Percentiles rank a stretch among this genome's conserved stretches.
Evolutionary conservation across 1,139 yeast genomes (phyloP).

Genomic region (Yamadazyma aaseri): DNA sequence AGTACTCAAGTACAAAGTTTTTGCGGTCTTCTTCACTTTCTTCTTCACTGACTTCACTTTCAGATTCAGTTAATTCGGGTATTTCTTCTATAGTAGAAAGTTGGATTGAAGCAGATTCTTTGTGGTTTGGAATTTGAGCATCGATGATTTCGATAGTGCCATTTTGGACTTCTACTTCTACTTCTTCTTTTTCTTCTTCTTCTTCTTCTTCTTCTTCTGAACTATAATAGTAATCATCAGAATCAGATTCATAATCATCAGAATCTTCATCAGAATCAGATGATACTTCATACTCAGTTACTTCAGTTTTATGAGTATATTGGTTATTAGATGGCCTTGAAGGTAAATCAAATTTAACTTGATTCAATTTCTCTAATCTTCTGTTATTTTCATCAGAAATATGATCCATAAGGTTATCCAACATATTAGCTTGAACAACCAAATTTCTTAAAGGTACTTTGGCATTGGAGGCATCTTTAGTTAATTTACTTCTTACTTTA

Average conservation of each 20-base stretch:
- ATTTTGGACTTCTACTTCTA: background rate
- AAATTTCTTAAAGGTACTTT: slow-evolving; percentile 61
- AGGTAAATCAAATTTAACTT: slow-evolving; percentile 17
- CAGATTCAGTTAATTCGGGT: slow-evolving; percentile 29
- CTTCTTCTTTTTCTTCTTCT: slow-evolving; percentile 12
- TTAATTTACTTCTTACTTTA: slow-evolving; percentile 65
- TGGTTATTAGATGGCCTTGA: slow-evolving; percentile 4
- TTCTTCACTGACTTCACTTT: slow-evolving; percentile 18
- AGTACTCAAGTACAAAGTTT: too few species aligned
- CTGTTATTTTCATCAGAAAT: slow-evolving; percentile 34
- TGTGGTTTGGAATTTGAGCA: slow-evolving; percentile 1
- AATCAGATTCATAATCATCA: slow-evolving; percentile 16
- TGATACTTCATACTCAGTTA: slow-evolving; percentile 37
- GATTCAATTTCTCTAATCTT: slow-evolving; percentile 19
- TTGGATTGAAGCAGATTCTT: slow-evolving; percentile 2
- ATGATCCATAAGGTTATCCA: slow-evolving; percentile 66
- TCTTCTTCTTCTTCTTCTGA: slow-evolving; percentile 24
- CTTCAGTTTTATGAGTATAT: slow-evolving; percentile 7
- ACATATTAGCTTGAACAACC: slow-evolving; percentile 74
- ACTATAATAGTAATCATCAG: slow-evolving; percentile 31
- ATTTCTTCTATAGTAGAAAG: slow-evolving; percentile 15
- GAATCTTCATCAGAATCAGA: slow-evolving; percentile 20
- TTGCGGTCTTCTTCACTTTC: slow-evolving; percentile 5
- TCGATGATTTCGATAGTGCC: slow-evolving; percentile 4
- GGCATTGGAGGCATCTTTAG: slow-evolving; percentile 61